Evolutionary conservation across 345 rosid genomes (phyloP), one percentile per base, ranked within the genome.

Genomic region (Citrus maxima): DNA sequence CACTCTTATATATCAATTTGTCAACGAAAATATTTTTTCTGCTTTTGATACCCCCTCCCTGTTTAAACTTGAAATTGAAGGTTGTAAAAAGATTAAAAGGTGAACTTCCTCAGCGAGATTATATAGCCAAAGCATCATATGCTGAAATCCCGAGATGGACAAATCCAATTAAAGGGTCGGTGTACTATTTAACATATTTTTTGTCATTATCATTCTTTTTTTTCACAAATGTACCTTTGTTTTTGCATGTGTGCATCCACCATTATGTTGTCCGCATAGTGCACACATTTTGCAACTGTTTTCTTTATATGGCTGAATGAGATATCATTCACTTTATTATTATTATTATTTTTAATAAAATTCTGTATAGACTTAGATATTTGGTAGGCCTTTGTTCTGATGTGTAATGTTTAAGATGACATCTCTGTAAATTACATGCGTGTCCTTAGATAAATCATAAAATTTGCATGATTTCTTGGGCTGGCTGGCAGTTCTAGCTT

Each of bases 81-180:
- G 91, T 79, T 70, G 67, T 81, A 10, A 91, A 88, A 70, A 76
- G 46, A 82, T 79, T 76, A 80, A 78, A 82, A 82, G 74, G 67
- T n/a, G 87, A 84, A 65, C 70, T 84, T 61, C 79, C 80, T 59
- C 86, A 75, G 73, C 89, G 70, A 87, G 91, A 84, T 58, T 76
- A 75, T 77, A 67, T 68, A 27, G 82, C 78, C 16, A 88, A 84
- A 82, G 75, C 89, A 75, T 81, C 91, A 19, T 64, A 82, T 82
- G 81, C 80, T 38, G 84, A 81, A 69, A 65, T 80, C 76, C 77
- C 72, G 19, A 79, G 34, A 74, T 75, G 78, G 82, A 81, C 80
- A 65, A 80, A 80, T 79, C 90, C 72, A 55, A 72, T 66, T 70
- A 87, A 85, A 79, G 83, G 89, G 98, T 93, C 70, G 46, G 97